Base-by-base conservation (phyloP, 2,329 filamentous ascomycete genomes). In the Hypoxylon sp. region DNA sequence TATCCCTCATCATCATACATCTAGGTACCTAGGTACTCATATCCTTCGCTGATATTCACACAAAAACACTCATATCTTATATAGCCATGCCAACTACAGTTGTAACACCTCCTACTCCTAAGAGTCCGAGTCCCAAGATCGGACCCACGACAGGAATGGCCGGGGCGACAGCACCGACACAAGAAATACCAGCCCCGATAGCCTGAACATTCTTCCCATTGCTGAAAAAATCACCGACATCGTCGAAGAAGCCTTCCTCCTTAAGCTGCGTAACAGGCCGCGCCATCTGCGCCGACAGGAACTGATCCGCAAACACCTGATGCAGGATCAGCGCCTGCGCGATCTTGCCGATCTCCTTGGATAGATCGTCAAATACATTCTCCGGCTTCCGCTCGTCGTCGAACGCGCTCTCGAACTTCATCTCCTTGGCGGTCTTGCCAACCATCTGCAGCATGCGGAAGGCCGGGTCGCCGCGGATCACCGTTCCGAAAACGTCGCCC, bases 201-300 rank as follows among this genome's bases (percentile, higher is more conserved):
- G 33, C 46, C 57, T 42, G 47, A 33, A 55, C 11, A 44, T 55
- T 55, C 33, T 57, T 42, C 3, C 47, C 37, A 17, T 57, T 53
- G 19, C 35, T 50, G 19, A 63, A 57, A 52, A 63, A 63, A 26
- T 63, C 60, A 3, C 60, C 44, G 3, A 57, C 60, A 33, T 63
- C 51, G 17, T 57, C 60, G 46, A 63, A 57, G n/a, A 55, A 63
- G n/a, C 60, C 52, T 26, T 63, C 52, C 17, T 57, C 51, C 42
- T 51, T 63, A 35, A 52, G 57, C 57, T 60, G 13, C 17, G 35
- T 9, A 4, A 46, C 47, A 1, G 57, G 57, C n/a, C 57, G 33
- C 57, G 33, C 57, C 47, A 60, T 60, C 57, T 60, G 57, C 57
- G 33, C 35, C 35, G 57, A 29, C 47, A 60, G 35, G 47, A 60